Evolutionary conservation across 257 asterid genomes (phyloP), one percentile per base, ranked within the genome.

Genomic region (Datura wrightii): DNA sequence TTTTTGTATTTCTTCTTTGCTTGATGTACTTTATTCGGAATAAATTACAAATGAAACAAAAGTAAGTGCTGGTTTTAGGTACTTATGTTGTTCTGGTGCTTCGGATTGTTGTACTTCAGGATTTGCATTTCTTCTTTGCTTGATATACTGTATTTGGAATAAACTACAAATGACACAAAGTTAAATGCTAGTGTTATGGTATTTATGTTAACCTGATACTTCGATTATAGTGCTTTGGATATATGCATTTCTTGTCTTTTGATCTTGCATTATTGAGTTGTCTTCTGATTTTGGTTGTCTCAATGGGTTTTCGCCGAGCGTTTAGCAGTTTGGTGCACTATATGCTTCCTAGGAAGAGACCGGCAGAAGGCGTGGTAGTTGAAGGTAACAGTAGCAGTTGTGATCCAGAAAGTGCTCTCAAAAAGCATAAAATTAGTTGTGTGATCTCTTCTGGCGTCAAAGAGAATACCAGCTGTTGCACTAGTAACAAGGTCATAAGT

Each of bases 311-410:
- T 85, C 84, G 90, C 46, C 87, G 92, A 46, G 90, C 62, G 85
- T 88, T 92, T 71, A 87, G 95, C 95, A 88, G 98, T 84, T 93
- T 92, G 86, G 84, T 92, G 88, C 94, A 89, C 98, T 94, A 88
- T 93, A 96, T 94, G 99, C 98, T 94, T 94, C 97, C 98, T 89
- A 91, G 93, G 86, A 94, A 96, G 97, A 94, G 98, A 93, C 88
- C 92, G 85, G 94, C 88, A 90, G 98, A 93, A 93, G 98, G 94
- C 82, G 95, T 91, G 95, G 97, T 90, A 88, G 97, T 91, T 89
- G 90, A 89, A 88, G 82, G 85, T 85, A 79, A 62, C 80, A 71
- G 76, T 70, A 82, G 83, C 76, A 54, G 82, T 80, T 65, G 91
- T 80, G 93, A 87, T 87, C 88, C 86, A 16, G 91, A 86, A 66